Percentiles rank a stretch among this genome's conserved stretches.
Evolutionary conservation across 176 grass and related monocot species (phyloP).

Genomic region (Dactylis glomerata): DNA sequence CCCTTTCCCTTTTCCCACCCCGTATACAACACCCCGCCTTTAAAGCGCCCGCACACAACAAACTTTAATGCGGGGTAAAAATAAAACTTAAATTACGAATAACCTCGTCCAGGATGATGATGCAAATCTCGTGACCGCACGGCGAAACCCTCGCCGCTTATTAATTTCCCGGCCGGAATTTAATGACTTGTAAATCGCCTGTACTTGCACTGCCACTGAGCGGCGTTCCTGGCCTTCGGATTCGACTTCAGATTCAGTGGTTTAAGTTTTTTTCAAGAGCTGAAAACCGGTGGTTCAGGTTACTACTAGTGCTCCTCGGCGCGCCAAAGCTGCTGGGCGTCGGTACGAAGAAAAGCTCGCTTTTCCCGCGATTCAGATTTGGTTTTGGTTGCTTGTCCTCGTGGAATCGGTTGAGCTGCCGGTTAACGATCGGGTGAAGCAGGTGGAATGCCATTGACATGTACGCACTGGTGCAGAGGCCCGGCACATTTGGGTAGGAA

Average conservation of each 20-base stretch:
- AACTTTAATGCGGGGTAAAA: conserved; percentile 37
- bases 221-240: too few relatives aligned
- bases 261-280: background rate
- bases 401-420: conserved; percentile 20
- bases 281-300: background rate
- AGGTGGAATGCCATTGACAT: conserved; percentile 6
- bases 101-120: background rate
- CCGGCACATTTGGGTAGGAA: too few relatives aligned
- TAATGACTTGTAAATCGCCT: background rate
- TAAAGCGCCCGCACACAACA: conserved; percentile 6
- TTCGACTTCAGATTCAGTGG: background rate
- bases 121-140: conserved; percentile 36
- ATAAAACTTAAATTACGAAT: background rate
- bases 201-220: background rate
- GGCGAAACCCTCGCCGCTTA: background rate
- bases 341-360: background rate
- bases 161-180: background rate
- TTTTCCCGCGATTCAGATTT: background rate
- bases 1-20: conserved; percentile 5
- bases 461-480: too few relatives aligned
- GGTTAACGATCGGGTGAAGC: background rate
- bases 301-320: background rate
- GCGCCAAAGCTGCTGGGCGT: background rate
- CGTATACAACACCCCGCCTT: background rate
- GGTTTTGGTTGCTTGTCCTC: background rate